Evolutionary conservation across 1,139 yeast genomes (phyloP).

Genomic region (Candida pseudoviswanathii): DNA sequence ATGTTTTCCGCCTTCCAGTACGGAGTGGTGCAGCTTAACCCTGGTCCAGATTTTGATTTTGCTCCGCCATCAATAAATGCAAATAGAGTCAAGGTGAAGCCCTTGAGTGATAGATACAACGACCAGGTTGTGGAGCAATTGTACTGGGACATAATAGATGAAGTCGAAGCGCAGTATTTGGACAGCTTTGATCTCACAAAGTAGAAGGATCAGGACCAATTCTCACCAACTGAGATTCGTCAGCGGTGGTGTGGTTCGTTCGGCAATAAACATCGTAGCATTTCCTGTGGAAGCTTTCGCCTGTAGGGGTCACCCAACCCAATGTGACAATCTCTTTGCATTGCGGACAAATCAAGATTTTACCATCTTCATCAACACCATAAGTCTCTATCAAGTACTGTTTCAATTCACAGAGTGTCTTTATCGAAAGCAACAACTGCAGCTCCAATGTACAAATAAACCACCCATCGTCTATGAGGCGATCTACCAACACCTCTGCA

Average conservation of each 20-base stretch:
- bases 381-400: conserved; percentile 45
- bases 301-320: conserved; percentile 39
- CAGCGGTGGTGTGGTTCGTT: conserved; percentile 13
- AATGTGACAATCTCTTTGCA: conserved; percentile 60
- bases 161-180: conserved; percentile 68
- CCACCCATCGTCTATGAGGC: conserved; percentile 58
- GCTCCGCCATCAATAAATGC: conserved; percentile 34
- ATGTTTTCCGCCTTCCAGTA: conserved; percentile 81
- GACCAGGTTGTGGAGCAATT: conserved; percentile 80
- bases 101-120: conserved; percentile 63
- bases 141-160: conserved; percentile 83
- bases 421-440: conserved; percentile 38
- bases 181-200: conserved; percentile 43
- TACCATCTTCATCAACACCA: conserved; percentile 41
- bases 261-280: conserved; percentile 47
- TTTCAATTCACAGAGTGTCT: conserved; percentile 51
- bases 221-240: conserved; percentile 13
- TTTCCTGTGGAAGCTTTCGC: conserved; percentile 43
- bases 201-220: conserved; percentile 26
- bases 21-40: conserved; percentile 70
- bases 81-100: conserved; percentile 33
- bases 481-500: conserved; percentile 35
- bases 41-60: conserved; percentile 65
- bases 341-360: conserved; percentile 48
- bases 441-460: conserved; percentile 31